phyloP scores from a whole-genome alignment of 495 filamentous ascomycete genomes.

The Lophiostoma macrostomum region DNA sequence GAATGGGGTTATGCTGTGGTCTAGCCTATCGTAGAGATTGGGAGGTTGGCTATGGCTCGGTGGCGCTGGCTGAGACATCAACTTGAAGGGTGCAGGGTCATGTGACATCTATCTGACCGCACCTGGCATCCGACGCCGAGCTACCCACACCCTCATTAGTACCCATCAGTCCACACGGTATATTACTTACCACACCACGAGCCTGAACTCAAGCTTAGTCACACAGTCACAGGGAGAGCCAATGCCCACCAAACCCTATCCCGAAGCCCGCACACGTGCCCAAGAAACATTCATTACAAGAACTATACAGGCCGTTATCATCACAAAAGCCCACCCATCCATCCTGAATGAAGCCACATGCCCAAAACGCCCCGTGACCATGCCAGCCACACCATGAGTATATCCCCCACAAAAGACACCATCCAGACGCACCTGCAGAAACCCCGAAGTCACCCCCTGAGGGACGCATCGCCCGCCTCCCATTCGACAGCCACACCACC shows the following conservation, averaged over 20 bases:
- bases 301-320: constrained; percentile 2
- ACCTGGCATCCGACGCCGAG: neutral
- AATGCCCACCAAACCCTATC: neutral
- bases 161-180: too few relatives aligned
- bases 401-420: too few relatives aligned
- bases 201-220: neutral
- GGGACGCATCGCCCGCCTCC: neutral
- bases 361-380: neutral
- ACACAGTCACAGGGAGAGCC: neutral
- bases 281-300: neutral
- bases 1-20: too few relatives aligned
- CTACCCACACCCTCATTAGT: too few relatives aligned
- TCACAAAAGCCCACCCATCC: neutral
- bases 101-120: neutral
- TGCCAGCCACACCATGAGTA: neutral
- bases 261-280: neutral
- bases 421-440: neutral
- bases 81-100: too few relatives aligned
- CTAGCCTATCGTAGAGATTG: too few relatives aligned
- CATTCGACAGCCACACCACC: neutral
- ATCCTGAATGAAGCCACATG: neutral
- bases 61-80: too few relatives aligned
- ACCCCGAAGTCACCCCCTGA: neutral
- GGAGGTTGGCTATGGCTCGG: too few relatives aligned
- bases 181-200: neutral